These are phyloP conservation scores for Malus hybrid DNA, from an alignment of 331 rosid species.

Conservation along the genomic window DNA sequence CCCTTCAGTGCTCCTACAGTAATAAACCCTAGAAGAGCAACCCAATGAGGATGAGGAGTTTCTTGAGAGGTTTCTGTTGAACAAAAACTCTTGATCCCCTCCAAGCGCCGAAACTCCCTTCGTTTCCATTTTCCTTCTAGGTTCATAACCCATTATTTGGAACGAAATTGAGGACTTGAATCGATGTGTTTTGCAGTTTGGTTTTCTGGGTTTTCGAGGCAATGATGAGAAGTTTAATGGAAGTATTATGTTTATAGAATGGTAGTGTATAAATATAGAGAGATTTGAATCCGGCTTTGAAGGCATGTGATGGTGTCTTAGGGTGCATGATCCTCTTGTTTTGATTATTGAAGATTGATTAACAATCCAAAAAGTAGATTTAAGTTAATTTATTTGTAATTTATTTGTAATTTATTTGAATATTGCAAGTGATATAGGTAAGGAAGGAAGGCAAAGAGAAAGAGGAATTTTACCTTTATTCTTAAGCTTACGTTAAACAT, in stretches of 20 bases:
- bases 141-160: background rate
- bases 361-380: background rate
- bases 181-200: background rate
- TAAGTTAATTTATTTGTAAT: no score
- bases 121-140: background rate
- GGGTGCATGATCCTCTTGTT: conserved; percentile 28
- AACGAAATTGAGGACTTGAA: background rate
- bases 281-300: conserved; percentile 3
- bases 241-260: background rate
- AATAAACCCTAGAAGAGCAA: conserved; percentile 55
- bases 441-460: conserved; percentile 7
- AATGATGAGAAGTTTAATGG: background rate
- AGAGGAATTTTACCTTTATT: background rate
- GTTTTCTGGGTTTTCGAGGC: conserved; percentile 5
- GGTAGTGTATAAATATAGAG: conserved; percentile 11
- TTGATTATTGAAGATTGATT: conserved; percentile 9
- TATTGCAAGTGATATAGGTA: background rate
- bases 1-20: conserved; percentile 55
- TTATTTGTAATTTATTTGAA: background rate
- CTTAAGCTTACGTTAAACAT: conserved; percentile 26
- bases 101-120: background rate
- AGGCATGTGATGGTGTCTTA: conserved; percentile 20
- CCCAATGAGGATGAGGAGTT: conserved; percentile 45
- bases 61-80: conserved; percentile 33
- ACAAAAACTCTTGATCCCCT: conserved; percentile 11